phyloP scores from a whole-genome alignment of 2,329 filamentous ascomycete genomes.

The Orbilia ellipsospora region DNA sequence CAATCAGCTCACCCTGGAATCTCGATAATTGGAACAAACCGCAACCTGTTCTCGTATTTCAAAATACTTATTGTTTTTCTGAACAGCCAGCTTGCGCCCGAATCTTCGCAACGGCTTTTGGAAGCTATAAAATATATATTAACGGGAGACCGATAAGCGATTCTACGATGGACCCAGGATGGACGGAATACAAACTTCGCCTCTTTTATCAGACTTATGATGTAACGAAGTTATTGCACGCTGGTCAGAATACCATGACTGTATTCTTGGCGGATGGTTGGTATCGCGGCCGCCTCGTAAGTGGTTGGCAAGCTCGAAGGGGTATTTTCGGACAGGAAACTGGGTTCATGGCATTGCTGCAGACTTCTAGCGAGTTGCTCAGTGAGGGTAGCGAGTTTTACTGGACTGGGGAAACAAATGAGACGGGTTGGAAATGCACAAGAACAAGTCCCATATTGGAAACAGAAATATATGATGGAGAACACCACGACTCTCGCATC shows the following conservation, averaged over 20 bases:
- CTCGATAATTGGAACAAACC: conserved; percentile 24
- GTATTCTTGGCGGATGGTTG: conserved; percentile 36
- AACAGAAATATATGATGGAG: conserved; percentile 44
- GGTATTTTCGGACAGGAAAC: conserved; percentile 37
- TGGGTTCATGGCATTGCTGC: conserved; percentile 31
- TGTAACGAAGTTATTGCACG: conserved; percentile 6
- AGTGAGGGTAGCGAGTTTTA: neutral
- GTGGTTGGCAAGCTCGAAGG: conserved; percentile 36
- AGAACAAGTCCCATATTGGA: conserved; percentile 19
- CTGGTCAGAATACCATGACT: conserved; percentile 15
- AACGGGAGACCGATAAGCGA: conserved; percentile 27
- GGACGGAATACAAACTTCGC: conserved; percentile 37
- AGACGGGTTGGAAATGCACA: conserved; percentile 49
- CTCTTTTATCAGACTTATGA: conserved; percentile 43
- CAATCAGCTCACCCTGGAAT: conserved; percentile 36
- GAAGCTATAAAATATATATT: conserved; percentile 36
- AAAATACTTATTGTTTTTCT: conserved; percentile 11
- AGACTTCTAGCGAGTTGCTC: neutral
- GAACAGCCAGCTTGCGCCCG: neutral
- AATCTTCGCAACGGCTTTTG: conserved; percentile 31
- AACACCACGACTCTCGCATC: conserved; percentile 37
- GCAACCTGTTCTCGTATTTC: conserved; percentile 25
- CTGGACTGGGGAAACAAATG: conserved; percentile 14
- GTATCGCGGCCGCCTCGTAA: conserved; percentile 40
- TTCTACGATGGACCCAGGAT: conserved; percentile 35